These are phyloP conservation scores for Conticribra guillardii DNA, from an alignment of 108 stramenopile genomes.

Conservation along the genomic window DNA sequence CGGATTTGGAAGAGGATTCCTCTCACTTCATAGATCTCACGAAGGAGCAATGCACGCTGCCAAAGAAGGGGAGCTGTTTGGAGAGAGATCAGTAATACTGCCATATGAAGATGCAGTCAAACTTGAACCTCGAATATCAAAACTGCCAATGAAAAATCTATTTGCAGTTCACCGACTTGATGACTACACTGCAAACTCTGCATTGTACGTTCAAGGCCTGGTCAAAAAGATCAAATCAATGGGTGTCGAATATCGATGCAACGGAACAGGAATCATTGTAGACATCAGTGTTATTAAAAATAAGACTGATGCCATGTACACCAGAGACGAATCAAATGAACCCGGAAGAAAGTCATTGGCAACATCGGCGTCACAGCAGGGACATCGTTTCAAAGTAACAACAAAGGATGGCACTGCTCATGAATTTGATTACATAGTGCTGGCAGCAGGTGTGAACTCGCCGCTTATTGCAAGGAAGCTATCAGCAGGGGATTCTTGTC, in stretches of 20 bases:
- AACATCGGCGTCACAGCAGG: neutral
- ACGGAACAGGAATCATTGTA: slow-evolving; percentile 10
- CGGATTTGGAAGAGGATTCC: slow-evolving; percentile 39
- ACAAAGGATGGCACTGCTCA: slow-evolving; percentile 34
- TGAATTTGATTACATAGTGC: slow-evolving; percentile 47
- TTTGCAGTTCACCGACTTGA: slow-evolving; percentile 36
- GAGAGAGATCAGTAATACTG: slow-evolving; percentile 22
- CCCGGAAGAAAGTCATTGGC: neutral
- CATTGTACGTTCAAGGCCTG: slow-evolving; percentile 29
- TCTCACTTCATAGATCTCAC: slow-evolving; percentile 40
- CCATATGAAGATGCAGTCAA: slow-evolving; percentile 37
- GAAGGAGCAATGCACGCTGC: slow-evolving; percentile 34
- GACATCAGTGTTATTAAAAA: slow-evolving; percentile 4
- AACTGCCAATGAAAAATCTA: slow-evolving; percentile 32
- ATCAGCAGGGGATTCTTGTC: slow-evolving; percentile 37
- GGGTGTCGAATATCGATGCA: slow-evolving; percentile 29
- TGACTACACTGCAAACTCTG: slow-evolving; percentile 45
- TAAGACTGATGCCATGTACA: slow-evolving; percentile 4
- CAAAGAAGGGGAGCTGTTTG: slow-evolving; percentile 31
- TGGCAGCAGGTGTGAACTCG: slow-evolving; percentile 52
- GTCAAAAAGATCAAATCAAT: slow-evolving; percentile 15
- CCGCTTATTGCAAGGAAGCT: slow-evolving; percentile 51
- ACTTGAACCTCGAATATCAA: slow-evolving; percentile 41
- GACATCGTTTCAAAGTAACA: slow-evolving; percentile 25
- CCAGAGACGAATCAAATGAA: neutral